A percentile compares a stretch with the other conserved stretches of the same genome.
These are phyloP conservation scores for Mortierella antarctica DNA, from an alignment of 192 early-diverging fungal species.

Conservation along the genomic window DNA sequence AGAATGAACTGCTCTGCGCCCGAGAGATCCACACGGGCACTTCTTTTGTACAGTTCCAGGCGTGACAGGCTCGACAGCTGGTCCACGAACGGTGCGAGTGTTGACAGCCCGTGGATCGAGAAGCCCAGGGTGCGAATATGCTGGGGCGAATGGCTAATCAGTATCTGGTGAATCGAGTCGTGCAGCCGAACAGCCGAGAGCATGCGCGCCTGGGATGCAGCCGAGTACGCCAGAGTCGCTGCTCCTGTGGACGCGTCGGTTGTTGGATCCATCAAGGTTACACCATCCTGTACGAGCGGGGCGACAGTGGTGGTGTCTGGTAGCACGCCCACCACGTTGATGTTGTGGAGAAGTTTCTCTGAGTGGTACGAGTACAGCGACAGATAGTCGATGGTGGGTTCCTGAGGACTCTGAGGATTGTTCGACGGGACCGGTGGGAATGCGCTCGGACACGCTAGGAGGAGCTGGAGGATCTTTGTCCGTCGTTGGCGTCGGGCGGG, in stretches of 20 bases:
- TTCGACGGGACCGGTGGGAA: not conserved
- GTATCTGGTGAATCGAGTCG: not conserved
- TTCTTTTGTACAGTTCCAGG: not conserved
- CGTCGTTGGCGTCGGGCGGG: not conserved
- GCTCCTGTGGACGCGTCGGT: not conserved
- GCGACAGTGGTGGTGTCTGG: not conserved
- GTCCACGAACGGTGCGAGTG: not conserved
- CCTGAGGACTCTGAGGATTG: not conserved
- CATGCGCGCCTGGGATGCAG: no score
- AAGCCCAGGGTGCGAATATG: constrained; percentile 19
- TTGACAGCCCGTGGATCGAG: constrained; percentile 5
- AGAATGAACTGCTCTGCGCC: constrained; percentile 15
- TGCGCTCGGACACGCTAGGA: constrained; percentile 11
- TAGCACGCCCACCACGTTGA: not conserved
- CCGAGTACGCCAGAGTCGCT: not conserved
- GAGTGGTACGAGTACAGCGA: constrained; percentile 16
- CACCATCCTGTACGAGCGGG: not conserved
- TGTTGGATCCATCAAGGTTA: not conserved
- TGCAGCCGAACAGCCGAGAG: not conserved
- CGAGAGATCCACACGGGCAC: not conserved
- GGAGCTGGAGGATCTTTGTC: constrained; percentile 4
- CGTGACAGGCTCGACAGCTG: constrained; percentile 13
- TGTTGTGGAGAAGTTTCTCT: constrained; percentile 8
- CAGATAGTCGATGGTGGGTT: constrained; percentile 25
- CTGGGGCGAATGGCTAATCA: constrained; percentile 13